Evolutionary conservation across 2,329 filamentous ascomycete species (phyloP), one percentile per base, ranked within the genome.

Genomic region (Stromatinia cepivora): DNA sequence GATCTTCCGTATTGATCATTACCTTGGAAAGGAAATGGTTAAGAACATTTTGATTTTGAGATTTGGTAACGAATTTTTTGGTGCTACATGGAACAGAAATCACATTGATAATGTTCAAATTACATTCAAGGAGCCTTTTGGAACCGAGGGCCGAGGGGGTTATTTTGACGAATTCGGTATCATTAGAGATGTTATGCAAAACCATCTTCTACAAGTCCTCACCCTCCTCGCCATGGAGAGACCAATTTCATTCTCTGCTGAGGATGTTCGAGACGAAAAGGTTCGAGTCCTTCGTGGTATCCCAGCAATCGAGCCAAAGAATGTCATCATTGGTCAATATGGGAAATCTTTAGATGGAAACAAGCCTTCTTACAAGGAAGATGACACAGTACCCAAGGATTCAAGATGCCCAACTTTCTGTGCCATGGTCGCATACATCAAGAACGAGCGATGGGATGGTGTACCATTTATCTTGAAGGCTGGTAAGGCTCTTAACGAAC

Each of bases 81-180:
- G 94, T 74, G 94, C 95, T 56, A 99, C 94, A 70, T 99, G 95
- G 95, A 99, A 98, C 86, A 89, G 95, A 76, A 94, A 97, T 81
- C 94, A 98, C 86, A 99, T 99, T 83, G 95, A 98, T 84, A 99
- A 97, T 78, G 91, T 99, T 63, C 95, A 98, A 84, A 98, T 99
- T 79, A 93, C 95, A 61, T 99, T 99, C 87, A 99, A 99, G 85
- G 95, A 99, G 84, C 95, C 95, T 10, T 99, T 99, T 78, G 96
- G 95, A 76, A 99, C 95, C 31, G 95, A 99, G 81, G 96, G 95
- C 67, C 92, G 95, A 79, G 95, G 96, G 73, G 95, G 95, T 69
- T 99, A 99, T 85, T 99, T 99, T 79, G 96, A 99, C 79, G 95
- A 99, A 83, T 99, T 99, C 77, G 96, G 95, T 79, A 99, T 99